Percentiles rank a stretch among this genome's conserved stretches.
phyloP scores from a whole-genome alignment of 2,329 filamentous ascomycete species.

The Colletotrichum orbiculare region DNA sequence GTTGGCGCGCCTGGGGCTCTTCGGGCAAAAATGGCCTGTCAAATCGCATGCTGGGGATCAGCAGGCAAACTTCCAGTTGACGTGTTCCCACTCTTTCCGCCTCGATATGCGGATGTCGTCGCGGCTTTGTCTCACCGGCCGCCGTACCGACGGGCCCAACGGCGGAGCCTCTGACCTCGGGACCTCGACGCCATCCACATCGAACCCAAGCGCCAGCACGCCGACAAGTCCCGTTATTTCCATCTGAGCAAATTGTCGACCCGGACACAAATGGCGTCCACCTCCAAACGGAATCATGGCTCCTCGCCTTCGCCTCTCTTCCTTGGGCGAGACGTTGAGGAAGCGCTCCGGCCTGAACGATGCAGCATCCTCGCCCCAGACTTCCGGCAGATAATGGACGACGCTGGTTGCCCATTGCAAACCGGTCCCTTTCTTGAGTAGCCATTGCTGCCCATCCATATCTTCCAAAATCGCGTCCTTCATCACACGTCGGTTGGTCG shows the following conservation, averaged over 20 bases:
- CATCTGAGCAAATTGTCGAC: constrained; percentile 44
- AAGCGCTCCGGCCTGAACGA: constrained; percentile 43
- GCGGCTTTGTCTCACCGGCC: constrained; percentile 28
- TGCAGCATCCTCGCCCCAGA: constrained; percentile 41
- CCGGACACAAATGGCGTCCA: constrained; percentile 47
- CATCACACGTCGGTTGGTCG: constrained; percentile 51
- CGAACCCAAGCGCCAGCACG: constrained; percentile 40
- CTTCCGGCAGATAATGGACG: constrained; percentile 37
- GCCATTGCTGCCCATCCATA: constrained; percentile 38
- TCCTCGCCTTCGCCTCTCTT: constrained; percentile 40
- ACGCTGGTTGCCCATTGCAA: constrained; percentile 43
- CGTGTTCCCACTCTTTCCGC: constrained; percentile 41
- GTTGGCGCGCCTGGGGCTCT: too few relatives aligned
- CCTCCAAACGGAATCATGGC: constrained; percentile 48
- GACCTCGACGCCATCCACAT: constrained; percentile 38
- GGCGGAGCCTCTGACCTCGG: constrained; percentile 28
- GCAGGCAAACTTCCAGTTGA: constrained; percentile 38
- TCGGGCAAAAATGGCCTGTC: background rate
- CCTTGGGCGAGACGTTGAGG: constrained; percentile 30
- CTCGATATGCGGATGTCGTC: constrained; percentile 32
- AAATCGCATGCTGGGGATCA: background rate
- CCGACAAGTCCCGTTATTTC: constrained; percentile 44
- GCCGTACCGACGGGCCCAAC: constrained; percentile 31
- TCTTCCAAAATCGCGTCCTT: constrained; percentile 49
- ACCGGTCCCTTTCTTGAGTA: constrained; percentile 41